Percentiles rank a stretch among this genome's conserved stretches.
Evolutionary conservation across 768 basidiomycete species (phyloP).

Genomic region (Kwoniella shandongensis): DNA sequence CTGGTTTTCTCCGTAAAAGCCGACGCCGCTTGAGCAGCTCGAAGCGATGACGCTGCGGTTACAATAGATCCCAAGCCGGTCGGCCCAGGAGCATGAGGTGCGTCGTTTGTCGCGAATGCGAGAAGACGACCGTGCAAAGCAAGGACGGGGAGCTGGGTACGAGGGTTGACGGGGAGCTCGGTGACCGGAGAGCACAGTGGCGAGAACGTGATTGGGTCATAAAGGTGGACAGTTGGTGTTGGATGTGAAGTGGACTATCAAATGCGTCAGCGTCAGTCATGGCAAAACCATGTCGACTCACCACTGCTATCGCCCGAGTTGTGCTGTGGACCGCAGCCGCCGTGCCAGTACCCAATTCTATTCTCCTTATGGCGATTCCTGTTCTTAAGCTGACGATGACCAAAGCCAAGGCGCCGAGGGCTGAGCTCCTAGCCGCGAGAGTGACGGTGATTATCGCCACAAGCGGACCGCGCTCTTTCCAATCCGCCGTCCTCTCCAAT

Average conservation of each 20-base stretch:
- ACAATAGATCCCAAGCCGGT: conserved; percentile 40
- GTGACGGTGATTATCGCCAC: not conserved
- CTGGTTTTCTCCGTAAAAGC: not conserved
- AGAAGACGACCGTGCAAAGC: conserved; percentile 34
- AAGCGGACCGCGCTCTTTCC: not conserved
- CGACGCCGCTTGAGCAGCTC: not conserved
- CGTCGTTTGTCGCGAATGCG: conserved; percentile 24
- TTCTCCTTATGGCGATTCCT: conserved; percentile 23
- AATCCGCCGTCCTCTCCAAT: not conserved
- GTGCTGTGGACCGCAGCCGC: conserved; percentile 14
- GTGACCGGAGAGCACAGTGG: conserved; percentile 9
- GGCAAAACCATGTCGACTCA: conserved; percentile 10
- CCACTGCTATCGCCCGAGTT: conserved; percentile 25
- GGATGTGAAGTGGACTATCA: conserved; percentile 26
- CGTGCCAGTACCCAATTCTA: conserved; percentile 21
- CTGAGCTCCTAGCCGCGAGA: not conserved
- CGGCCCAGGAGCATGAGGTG: conserved; percentile 27
- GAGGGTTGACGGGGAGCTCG: conserved; percentile 11
- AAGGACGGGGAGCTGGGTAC: conserved; percentile 24
- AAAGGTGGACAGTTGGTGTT: conserved; percentile 24
- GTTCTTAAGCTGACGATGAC: conserved; percentile 24
- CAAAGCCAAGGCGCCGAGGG: conserved; percentile 12
- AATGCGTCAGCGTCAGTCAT: not conserved
- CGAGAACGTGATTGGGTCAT: conserved; percentile 20
- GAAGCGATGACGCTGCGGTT: conserved; percentile 17